Percentiles rank a stretch among this genome's conserved stretches.
Evolutionary conservation across 148 eudicot species (phyloP).

Genomic region (Mesembryanthemum crystallinum): DNA sequence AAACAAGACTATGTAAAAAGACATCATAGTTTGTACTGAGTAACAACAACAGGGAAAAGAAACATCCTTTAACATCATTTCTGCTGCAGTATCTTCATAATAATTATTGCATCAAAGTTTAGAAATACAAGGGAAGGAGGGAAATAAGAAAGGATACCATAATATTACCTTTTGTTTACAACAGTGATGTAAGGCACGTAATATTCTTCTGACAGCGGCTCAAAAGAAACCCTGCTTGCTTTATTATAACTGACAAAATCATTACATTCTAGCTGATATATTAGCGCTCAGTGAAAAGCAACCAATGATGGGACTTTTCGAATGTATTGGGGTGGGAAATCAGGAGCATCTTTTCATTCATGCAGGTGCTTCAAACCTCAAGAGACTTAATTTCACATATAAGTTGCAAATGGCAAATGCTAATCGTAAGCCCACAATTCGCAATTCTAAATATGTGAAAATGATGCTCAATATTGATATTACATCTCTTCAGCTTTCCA

Average conservation of each 20-base stretch:
- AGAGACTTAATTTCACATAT: not conserved
- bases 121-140: not conserved
- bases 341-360: not conserved
- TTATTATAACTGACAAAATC: not conserved
- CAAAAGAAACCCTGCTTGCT: not conserved
- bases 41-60: too few relatives aligned
- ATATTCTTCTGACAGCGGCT: slow-evolving; percentile 5
- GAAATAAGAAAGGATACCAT: not conserved
- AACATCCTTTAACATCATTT: not conserved
- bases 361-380: not conserved
- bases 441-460: not conserved
- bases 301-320: not conserved
- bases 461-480: not conserved
- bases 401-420: not conserved
- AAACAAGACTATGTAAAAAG: not conserved
- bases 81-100: not conserved
- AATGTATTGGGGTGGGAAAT: not conserved
- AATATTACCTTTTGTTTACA: not conserved
- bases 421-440: not conserved
- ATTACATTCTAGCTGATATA: not conserved
- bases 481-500: not conserved
- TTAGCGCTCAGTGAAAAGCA: not conserved
- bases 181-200: not conserved
- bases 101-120: not conserved
- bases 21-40: not conserved